A percentile compares a stretch with the other conserved stretches of the same genome.
phyloP scores from a whole-genome alignment of 306 rosid species.

The Trifolium fragiferum region DNA sequence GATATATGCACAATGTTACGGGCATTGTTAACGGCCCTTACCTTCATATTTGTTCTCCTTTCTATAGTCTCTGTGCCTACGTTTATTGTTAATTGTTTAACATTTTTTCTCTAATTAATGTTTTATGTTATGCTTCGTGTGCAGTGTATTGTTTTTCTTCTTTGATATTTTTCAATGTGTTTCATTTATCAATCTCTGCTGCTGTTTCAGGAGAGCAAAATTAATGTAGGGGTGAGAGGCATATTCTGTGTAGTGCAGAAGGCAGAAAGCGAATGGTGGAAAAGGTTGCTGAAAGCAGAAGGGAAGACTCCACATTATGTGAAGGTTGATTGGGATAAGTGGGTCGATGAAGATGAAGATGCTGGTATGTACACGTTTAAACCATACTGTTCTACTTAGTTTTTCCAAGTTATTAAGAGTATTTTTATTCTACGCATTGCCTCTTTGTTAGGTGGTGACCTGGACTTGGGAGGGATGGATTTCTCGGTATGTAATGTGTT shows the following conservation, averaged over 20 bases:
- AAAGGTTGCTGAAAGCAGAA: slow-evolving; percentile 68
- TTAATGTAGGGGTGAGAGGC: slow-evolving; percentile 75
- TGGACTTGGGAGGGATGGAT: slow-evolving; percentile 93
- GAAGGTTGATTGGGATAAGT: slow-evolving; percentile 96
- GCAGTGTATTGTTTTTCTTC: not conserved
- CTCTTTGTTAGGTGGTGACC: slow-evolving; percentile 52
- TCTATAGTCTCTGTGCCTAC: not conserved
- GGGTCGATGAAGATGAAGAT: slow-evolving; percentile 95
- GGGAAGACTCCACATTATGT: slow-evolving; percentile 85
- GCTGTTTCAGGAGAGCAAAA: slow-evolving; percentile 83
- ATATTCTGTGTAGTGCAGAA: slow-evolving; percentile 79
- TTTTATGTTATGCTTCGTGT: slow-evolving; percentile 10
- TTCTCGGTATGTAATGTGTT: slow-evolving; percentile 72
- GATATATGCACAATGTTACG: not conserved
- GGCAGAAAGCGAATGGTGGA: slow-evolving; percentile 89
- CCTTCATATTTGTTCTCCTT: not conserved
- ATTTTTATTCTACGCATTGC: not conserved
- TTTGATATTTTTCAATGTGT: not conserved
- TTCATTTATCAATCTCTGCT: not conserved
- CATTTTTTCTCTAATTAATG: not conserved
- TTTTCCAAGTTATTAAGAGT: not conserved
- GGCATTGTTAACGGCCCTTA: not conserved
- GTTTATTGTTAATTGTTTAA: not conserved
- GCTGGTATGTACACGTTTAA: slow-evolving; percentile 42
- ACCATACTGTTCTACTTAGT: not conserved